Base-by-base conservation (phyloP, 345 rosid species). In the Lepidium aucheri region DNA sequence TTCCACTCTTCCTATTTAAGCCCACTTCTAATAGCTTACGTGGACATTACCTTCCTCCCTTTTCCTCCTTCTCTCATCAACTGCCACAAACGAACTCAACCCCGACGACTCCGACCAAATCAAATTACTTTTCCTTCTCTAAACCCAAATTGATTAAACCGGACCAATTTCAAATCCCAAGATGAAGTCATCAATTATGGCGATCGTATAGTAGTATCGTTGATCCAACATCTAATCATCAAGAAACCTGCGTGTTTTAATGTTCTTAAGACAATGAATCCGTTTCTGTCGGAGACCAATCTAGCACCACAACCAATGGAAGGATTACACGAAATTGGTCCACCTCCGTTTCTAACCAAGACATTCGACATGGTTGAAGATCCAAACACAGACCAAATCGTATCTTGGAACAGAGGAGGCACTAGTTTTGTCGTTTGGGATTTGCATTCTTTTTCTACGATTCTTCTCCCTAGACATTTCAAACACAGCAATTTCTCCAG, bases 341-440 rank as follows among this genome's bases (percentile, higher is more conserved):
- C 97, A 13, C 88, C 97, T 38, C 97, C 98, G 17, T 93, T 93
- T 69, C 81, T 93, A 33, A 76, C 82, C 14, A 90, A 93, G 78
- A 85, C 97, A 9, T 90, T 79, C 39, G 98, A 93, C 47, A 84
- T 93, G 80, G 94, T 85, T 52, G 97, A 93, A 30, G 95, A 90
- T 58, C 84, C 82, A 7, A 68, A 47, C 54, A 86, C 89, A 1
- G 84, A 88, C 61, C 76, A 76, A 53, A 77, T 90, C 57, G 84
- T 93, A 42, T 88, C 92, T 38, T 93, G 98, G 98, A 83, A 84
- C 80, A 78, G 83, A 53, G 75, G 75, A 65, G 88, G 85, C 2
- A 76, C 73, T 46, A 83, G 81, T 53, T 83, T 83, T 54, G 61
- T 79, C 59, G 80, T 83, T 7, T 77, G 79, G 87, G 75, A 79